Evolutionary conservation across 345 rosid species (phyloP).

Genomic region (Heritiera fomes): DNA sequence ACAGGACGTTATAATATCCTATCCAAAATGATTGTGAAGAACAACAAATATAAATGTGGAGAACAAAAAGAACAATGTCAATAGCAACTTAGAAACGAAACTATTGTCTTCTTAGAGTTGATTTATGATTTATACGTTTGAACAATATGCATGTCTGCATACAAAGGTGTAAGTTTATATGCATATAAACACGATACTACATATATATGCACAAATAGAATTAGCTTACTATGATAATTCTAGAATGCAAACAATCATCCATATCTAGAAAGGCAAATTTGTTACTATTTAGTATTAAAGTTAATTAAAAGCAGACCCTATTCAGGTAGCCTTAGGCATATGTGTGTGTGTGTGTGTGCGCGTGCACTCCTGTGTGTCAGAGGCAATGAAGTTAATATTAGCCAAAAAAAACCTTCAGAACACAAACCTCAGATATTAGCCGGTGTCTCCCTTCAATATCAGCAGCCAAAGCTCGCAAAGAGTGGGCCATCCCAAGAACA

Average conservation of each 20-base stretch:
- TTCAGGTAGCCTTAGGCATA: background rate
- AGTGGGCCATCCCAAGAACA: constrained; percentile 54
- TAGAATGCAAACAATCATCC: background rate
- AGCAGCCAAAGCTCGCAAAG: constrained; percentile 62
- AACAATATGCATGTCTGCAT: background rate
- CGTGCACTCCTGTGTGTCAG: background rate
- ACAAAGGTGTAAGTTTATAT: background rate
- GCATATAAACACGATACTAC: background rate
- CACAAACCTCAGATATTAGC: constrained; percentile 65
- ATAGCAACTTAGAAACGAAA: background rate
- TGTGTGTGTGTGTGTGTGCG: background rate
- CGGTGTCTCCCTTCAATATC: constrained; percentile 72
- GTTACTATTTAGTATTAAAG: background rate
- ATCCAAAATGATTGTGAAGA: background rate
- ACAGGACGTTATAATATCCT: background rate
- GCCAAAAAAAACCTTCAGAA: constrained; percentile 6
- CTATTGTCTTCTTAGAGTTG: background rate
- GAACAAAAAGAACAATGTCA: background rate
- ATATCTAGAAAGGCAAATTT: background rate
- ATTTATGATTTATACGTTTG: background rate
- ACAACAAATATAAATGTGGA: background rate
- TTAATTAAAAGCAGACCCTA: background rate
- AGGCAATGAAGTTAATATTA: constrained; percentile 8
- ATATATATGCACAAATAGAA: background rate
- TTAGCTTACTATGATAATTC: background rate